Conservation (phyloP, 2,329 filamentous ascomycete species). For the Hymenoscyphus occultus region DNA sequence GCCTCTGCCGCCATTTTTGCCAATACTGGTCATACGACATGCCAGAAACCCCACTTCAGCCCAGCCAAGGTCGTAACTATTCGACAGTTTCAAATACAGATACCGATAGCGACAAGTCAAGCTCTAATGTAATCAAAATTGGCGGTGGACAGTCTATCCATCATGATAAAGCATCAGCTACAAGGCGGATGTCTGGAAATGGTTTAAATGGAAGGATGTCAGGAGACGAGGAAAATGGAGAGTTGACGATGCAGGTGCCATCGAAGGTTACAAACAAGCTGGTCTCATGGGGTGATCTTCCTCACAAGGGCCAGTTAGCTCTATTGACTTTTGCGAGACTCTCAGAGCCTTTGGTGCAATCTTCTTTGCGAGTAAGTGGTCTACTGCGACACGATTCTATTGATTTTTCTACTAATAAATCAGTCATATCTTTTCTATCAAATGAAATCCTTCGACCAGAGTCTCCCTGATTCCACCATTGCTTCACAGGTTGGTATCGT, state of each 20-base stretch:
- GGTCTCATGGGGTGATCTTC: slow-evolving; percentile 71
- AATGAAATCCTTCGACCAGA: slow-evolving; percentile 58
- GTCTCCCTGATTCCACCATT: slow-evolving; percentile 44
- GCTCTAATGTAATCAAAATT: slow-evolving; percentile 5
- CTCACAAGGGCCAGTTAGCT: slow-evolving; percentile 72
- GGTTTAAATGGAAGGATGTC: neutral
- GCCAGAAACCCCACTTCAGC: slow-evolving; percentile 6
- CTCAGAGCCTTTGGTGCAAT: slow-evolving; percentile 80
- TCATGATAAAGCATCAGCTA: neutral
- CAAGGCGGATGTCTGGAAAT: neutral
- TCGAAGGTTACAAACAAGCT: slow-evolving; percentile 30
- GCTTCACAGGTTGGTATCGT: slow-evolving; percentile 67
- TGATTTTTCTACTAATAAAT: slow-evolving; percentile 42
- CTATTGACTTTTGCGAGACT: slow-evolving; percentile 77
- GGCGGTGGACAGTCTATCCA: neutral
- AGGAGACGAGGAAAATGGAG: neutral
- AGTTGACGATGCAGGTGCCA: slow-evolving; percentile 1
- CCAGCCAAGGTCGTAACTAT: neutral
- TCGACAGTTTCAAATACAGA: slow-evolving; percentile 6
- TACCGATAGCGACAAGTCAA: slow-evolving; percentile 5
- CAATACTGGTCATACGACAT: neutral
- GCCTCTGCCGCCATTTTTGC: neutral
- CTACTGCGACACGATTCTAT: neutral
- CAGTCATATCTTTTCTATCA: slow-evolving; percentile 72
- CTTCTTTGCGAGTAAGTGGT: slow-evolving; percentile 45